Evolutionary conservation across 129 eudicot species (phyloP).

Genomic region (Tagetes erecta): DNA sequence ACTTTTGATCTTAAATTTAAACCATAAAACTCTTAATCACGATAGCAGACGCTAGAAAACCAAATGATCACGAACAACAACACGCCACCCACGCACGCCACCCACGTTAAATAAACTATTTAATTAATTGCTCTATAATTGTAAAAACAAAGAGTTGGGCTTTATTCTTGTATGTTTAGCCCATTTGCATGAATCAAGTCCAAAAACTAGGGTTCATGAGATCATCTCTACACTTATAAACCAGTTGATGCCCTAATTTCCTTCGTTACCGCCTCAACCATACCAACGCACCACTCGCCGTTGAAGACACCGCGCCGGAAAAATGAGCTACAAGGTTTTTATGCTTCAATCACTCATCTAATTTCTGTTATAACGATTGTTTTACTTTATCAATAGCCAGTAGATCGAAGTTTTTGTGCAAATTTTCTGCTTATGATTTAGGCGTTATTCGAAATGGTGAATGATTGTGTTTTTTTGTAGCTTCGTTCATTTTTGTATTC

Average conservation of each 20-base stretch:
- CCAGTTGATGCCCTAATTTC: conserved; percentile 26
- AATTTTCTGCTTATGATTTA: too few species aligned
- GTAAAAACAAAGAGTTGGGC: neutral
- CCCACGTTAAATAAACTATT: too few species aligned
- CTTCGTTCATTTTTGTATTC: too few species aligned
- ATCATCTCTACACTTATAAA: conserved; percentile 12
- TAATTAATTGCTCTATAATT: too few species aligned
- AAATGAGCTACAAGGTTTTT: conserved; percentile 28
- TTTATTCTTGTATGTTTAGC: neutral
- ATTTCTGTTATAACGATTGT: neutral
- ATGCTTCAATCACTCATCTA: neutral
- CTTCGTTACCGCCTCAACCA: conserved; percentile 29
- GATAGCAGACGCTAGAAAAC: too few species aligned
- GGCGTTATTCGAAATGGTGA: too few species aligned
- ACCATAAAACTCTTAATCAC: too few species aligned
- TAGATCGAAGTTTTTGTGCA: neutral
- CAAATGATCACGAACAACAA: too few species aligned
- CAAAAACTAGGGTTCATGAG: conserved; percentile 33
- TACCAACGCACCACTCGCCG: conserved; percentile 14
- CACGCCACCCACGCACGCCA: too few species aligned
- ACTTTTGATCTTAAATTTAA: too few species aligned
- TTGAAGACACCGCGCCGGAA: conserved; percentile 6
- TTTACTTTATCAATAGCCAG: neutral
- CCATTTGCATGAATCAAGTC: conserved; percentile 9
- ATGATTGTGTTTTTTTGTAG: too few species aligned